Base-by-base conservation (phyloP, 139 green algal species). In the Chlorella sp. region DNA sequence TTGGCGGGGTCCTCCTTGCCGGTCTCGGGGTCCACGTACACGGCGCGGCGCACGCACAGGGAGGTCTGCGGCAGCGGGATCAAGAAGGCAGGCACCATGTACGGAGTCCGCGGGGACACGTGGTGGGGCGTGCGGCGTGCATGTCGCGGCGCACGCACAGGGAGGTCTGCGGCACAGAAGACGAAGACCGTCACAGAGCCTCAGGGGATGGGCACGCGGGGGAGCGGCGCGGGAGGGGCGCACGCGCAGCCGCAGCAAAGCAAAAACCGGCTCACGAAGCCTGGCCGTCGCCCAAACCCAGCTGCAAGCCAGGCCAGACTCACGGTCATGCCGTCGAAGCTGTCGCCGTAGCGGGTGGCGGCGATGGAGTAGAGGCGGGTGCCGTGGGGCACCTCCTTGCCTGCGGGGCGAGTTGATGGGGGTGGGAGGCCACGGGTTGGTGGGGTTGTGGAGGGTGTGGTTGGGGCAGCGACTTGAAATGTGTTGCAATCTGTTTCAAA, bases 301-400 rank as follows among this genome's bases (percentile, higher is more conserved):
- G 9, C 30, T 46, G 67, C n/a, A 73, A 46, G 5, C 8, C n/a
- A n/a, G n/a, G n/a, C n/a, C n/a, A n/a, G n/a, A 64, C 80, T 84
- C 80, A 84, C 81, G 80, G 97, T 99, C 81, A 96, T 91, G 86
- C 97, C 97, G 84, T 99, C 97, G 51, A 97, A 99, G 70, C 77
- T 81, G 91, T 99, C 97, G 76, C 97, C 97, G 84, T 99, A 99
- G 65, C 97, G 93, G 48, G 94, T 95, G 56, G 96, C 94, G 81
- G 96, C 97, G 81, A 99, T 99, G 86, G 97, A 99, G 92, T 99
- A 99, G 36, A 99, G 94, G 77, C 97, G 93, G n/a, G 95, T 93
- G 70, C 95, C 96, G 88, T 98, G 95, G 65, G 94, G 94, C 80
- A 99, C 93, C 91, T 98, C 95, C 95, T 99, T 99, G 85, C 96